Percentiles rank a stretch among this genome's conserved stretches.
These are phyloP conservation scores for Pseudocercospora fuligena DNA, from an alignment of 2,329 filamentous ascomycete species.

Conservation along the genomic window DNA sequence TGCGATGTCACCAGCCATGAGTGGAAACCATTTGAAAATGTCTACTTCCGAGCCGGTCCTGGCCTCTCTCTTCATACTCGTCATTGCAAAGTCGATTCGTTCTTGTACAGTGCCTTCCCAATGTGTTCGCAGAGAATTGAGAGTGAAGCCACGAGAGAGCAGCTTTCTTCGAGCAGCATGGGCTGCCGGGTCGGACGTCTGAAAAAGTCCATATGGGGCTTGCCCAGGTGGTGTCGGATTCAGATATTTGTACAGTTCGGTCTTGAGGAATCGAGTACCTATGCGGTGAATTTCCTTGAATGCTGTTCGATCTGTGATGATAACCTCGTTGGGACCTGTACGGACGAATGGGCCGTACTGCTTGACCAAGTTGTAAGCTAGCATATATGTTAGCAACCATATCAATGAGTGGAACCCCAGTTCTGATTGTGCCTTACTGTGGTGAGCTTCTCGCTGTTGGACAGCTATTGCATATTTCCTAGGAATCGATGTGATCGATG, in stretches of 20 bases:
- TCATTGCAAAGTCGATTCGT: conserved; percentile 39
- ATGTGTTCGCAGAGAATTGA: conserved; percentile 38
- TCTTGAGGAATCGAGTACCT: conserved; percentile 33
- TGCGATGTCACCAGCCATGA: conserved; percentile 46
- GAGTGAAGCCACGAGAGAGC: conserved; percentile 41
- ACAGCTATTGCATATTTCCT: conserved; percentile 8
- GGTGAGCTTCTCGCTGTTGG: conserved; percentile 36
- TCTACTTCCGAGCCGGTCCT: conserved; percentile 41
- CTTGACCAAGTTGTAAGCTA: conserved; percentile 41
- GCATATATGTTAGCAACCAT: neutral
- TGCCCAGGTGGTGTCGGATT: conserved; percentile 24
- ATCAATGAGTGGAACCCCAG: neutral
- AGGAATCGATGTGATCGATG: conserved; percentile 17
- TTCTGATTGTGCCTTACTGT: conserved; percentile 32
- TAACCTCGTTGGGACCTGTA: conserved; percentile 33
- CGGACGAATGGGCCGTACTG: conserved; percentile 37
- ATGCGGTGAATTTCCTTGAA: conserved; percentile 36
- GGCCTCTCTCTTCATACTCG: conserved; percentile 38
- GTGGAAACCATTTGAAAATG: conserved; percentile 45
- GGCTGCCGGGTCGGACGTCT: conserved; percentile 41
- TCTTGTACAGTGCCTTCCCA: conserved; percentile 43
- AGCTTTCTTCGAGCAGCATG: conserved; percentile 43
- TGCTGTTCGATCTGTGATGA: conserved; percentile 33
- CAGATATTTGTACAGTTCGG: conserved; percentile 33
- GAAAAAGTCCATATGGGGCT: conserved; percentile 40